Evolutionary conservation across 106 monocot species (phyloP), one percentile per base, ranked within the genome.

Genomic region (Amphibolis antarctica): DNA sequence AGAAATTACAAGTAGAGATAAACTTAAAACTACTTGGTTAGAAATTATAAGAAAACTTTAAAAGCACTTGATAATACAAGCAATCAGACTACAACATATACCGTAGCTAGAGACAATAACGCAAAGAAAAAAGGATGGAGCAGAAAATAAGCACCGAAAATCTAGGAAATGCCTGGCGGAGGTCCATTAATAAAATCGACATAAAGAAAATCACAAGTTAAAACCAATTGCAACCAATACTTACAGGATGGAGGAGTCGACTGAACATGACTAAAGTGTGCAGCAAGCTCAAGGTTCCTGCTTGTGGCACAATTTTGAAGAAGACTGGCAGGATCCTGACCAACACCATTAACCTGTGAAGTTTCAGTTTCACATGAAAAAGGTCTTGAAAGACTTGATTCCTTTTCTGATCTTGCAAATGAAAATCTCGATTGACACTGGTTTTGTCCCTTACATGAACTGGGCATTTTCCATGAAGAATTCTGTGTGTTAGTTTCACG

Each of bases 361-460:
- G 59, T 59, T 4, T 58, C 70, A 26, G 28, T 13, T 46, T 72
- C 66, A 31, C 46, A 26, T 43, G 51, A 46, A 64, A 66, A 67
- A 46, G 50, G 53, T 31, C 70, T 76, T 19, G 43, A 15, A 15
- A n/a, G 12, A 23, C 47, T 47, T 51, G 47, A 23, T 52, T 79
- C 62, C 76, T 62, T 76, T 58, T 89, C 89, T 53, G 82, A 69
- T 58, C 89, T 79, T 9, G 89, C 89, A 73, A 89, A 89, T 58
- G 82, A 82, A 78, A 89, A 89, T 25, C 85, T 79, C 23, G 82
- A 82, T 25, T 89, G 79, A 15, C 66, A 69, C 47, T 50, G 82
- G 51, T 25, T 82, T 48, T 72, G 73, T 12, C 63, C 63, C 36
- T 74, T 76, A 69, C 62, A 71, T 43, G 75, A 75, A 46, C 11